Conservation (phyloP, 1,284 basidiomycete genomes). For the Abortiporus biennis region DNA sequence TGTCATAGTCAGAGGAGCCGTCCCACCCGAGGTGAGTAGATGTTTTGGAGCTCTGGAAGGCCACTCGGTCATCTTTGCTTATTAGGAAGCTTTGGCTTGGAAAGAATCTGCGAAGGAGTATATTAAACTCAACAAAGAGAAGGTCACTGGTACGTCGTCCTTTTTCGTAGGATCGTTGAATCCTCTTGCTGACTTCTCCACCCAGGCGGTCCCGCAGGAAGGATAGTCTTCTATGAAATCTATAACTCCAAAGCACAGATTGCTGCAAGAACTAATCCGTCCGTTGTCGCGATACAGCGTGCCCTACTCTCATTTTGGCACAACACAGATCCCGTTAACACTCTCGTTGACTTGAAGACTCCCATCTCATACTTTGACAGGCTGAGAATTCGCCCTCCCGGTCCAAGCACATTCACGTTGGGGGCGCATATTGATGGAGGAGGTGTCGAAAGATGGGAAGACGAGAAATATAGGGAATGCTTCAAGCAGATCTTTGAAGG, state of each 20-base stretch:
- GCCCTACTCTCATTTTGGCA: slow-evolving; percentile 61
- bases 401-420: slow-evolving; percentile 54
- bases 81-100: slow-evolving; percentile 58
- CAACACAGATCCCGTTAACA: slow-evolving; percentile 29
- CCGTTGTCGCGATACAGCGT: slow-evolving; percentile 43
- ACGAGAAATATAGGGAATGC: slow-evolving; percentile 50
- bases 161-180: not conserved
- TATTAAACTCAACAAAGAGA: slow-evolving; percentile 41
- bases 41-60: too few species aligned
- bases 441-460: slow-evolving; percentile 77
- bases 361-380: slow-evolving; percentile 76
- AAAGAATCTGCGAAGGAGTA: slow-evolving; percentile 54
- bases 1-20: slow-evolving; percentile 54
- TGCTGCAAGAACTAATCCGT: slow-evolving; percentile 47
- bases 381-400: slow-evolving; percentile 68
- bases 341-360: slow-evolving; percentile 42
- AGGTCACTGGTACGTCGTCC: slow-evolving; percentile 37
- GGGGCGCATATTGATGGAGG: slow-evolving; percentile 78
- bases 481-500: slow-evolving; percentile 50
- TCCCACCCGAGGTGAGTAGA: slow-evolving; percentile 42
- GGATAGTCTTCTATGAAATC: slow-evolving; percentile 70
- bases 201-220: slow-evolving; percentile 56
- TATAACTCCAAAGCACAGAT: slow-evolving; percentile 64
- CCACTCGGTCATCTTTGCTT: too few species aligned
- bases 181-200: not conserved